phyloP scores from a whole-genome alignment of 306 rosid species.

The Senna siamea region DNA sequence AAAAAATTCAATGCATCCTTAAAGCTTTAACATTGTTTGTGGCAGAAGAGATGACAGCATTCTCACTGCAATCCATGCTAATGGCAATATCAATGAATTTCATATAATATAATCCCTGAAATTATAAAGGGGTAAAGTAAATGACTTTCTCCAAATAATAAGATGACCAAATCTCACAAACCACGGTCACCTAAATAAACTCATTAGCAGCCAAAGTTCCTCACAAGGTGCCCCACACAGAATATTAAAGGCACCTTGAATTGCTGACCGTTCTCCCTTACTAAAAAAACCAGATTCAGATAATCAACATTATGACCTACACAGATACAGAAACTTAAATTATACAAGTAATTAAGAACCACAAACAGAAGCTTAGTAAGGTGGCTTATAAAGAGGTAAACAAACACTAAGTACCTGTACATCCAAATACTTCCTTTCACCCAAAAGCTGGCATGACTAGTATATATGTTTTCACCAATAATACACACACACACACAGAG shows the following conservation, averaged over 20 bases:
- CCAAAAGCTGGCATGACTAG: conserved; percentile 35
- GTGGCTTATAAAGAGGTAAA: conserved; percentile 15
- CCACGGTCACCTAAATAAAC: conserved; percentile 26
- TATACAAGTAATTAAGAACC: conserved; percentile 7
- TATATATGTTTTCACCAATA: neutral
- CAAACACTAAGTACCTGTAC: conserved; percentile 38
- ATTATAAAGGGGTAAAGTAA: neutral
- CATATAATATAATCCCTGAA: neutral
- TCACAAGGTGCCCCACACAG: neutral
- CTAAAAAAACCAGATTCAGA: conserved; percentile 14
- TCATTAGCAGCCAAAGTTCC: conserved; percentile 8
- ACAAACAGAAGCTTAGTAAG: conserved; percentile 23
- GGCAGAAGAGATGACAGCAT: neutral
- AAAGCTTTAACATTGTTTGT: neutral
- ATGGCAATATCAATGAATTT: neutral
- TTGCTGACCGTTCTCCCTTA: conserved; percentile 16
- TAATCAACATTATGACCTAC: conserved; percentile 34
- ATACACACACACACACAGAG: neutral
- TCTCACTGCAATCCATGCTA: neutral
- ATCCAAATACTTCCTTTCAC: conserved; percentile 10
- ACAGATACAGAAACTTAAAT: conserved; percentile 26
- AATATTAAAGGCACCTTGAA: conserved; percentile 8
- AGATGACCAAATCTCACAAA: neutral
- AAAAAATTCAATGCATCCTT: conserved; percentile 7
- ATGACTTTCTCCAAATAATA: neutral